Evolutionary conservation across 345 rosid genomes (phyloP).

Genomic region (Syzygium aromaticum): DNA sequence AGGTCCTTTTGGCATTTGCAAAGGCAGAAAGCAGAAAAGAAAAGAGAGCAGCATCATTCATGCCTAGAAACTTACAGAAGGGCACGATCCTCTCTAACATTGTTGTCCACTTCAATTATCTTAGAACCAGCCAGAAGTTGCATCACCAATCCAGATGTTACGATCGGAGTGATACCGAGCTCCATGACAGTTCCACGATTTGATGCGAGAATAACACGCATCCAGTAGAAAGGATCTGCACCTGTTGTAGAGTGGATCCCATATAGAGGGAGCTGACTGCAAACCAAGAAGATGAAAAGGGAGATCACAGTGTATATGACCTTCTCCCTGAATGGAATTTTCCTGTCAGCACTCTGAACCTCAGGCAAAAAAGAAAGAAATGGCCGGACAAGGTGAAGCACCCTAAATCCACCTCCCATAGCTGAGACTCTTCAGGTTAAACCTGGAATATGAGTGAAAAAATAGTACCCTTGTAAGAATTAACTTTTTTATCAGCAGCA

Average conservation of each 20-base stretch:
- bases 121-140: constrained; percentile 74
- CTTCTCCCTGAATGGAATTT: constrained; percentile 76
- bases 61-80: constrained; percentile 38
- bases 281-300: constrained; percentile 64
- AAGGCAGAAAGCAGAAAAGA: neutral
- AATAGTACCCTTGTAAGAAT: neutral
- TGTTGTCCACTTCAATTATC: constrained; percentile 75
- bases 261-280: constrained; percentile 74
- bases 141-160: constrained; percentile 72
- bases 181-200: constrained; percentile 80
- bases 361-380: constrained; percentile 66
- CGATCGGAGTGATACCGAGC: constrained; percentile 76
- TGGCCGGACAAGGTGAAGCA: constrained; percentile 68
- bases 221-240: constrained; percentile 78
- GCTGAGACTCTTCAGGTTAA: neutral
- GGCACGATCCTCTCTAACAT: constrained; percentile 49
- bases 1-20: neutral
- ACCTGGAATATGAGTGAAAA: neutral
- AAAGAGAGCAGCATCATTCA: neutral
- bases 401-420: constrained; percentile 78
- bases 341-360: constrained; percentile 74
- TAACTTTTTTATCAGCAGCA: neutral
- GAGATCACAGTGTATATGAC: constrained; percentile 73
- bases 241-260: constrained; percentile 75
- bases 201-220: constrained; percentile 75